Base-by-base conservation (phyloP, 805 yeast species). In the Spathaspora sp. region DNA sequence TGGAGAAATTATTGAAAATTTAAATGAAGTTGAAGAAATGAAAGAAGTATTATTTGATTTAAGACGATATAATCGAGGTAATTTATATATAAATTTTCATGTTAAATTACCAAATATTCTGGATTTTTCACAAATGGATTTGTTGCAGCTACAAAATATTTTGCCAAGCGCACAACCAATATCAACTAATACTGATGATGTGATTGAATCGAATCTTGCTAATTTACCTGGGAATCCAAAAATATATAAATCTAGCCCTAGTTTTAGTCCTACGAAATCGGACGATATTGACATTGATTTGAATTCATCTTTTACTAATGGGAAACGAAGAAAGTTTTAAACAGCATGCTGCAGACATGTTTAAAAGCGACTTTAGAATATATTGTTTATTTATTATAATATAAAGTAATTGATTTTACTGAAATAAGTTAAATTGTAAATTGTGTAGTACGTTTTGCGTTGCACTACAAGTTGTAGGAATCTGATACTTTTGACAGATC, bases 81-180 rank as follows among this genome's bases (percentile, higher is more conserved):
- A 73, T 48, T 63, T 74, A 35, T 73, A 64, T 53, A 70, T 74
- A 35, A 71, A 67, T 49, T 74, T 74, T 59, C 70, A 68, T 48
- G 70, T 74, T 31, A 59, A 58, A 45, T 50, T 73, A 26, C 78
- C 78, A 1, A 47, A 60, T 10, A 42, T 70, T 19, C 49, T 55
- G 10, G 68, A 66, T 11, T 69, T 73, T 23, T 10, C 49, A 3
- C 51, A 51, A 42, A 18, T 12, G 11, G 52, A 50, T 19, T 42
- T 55, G 26, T 5, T 12, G 1, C 46, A 42, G 16, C 28, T 55
- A 10, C 32, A 32, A n/a, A 19, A 38, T 26, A 39, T 49, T 3
- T 50, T 55, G 38, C 56, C 57, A 4, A 47, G 18, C 17, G 19
- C 46, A 28, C 51, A 32, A 26, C 23, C 44, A 19, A 19, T 18